These are phyloP conservation scores for Lactarius psammicola DNA, from an alignment of 768 basidiomycete genomes.

Conservation along the genomic window DNA sequence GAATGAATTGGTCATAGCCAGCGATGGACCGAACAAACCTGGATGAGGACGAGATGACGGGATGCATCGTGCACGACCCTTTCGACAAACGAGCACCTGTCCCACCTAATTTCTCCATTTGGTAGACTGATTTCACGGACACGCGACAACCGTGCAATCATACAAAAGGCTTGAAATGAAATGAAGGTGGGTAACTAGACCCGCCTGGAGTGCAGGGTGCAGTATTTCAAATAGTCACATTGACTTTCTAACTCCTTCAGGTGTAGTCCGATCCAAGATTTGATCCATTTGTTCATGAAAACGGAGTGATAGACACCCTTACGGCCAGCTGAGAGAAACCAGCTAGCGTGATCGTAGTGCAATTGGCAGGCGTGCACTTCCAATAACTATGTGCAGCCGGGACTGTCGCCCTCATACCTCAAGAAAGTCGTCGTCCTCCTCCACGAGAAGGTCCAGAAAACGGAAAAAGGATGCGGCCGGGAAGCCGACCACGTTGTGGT, in stretches of 20 bases:
- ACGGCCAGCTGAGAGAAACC: background rate
- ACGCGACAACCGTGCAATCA: background rate
- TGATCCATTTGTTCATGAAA: background rate
- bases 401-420: constrained; percentile 23
- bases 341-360: background rate
- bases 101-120: constrained; percentile 12
- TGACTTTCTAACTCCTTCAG: constrained; percentile 1
- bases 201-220: background rate
- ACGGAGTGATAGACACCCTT: no score
- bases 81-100: background rate
- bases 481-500: constrained; percentile 89
- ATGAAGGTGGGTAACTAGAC: background rate
- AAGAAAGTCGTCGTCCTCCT: constrained; percentile 77
- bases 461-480: constrained; percentile 84
- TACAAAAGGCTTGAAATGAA: background rate
- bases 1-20: background rate
- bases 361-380: background rate
- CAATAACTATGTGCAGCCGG: background rate
- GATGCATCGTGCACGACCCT: background rate
- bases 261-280: background rate
- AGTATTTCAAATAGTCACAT: background rate
- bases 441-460: constrained; percentile 62
- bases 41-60: background rate
- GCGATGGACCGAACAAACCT: background rate
- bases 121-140: background rate